These are phyloP conservation scores for Linum usitatissimum DNA, from an alignment of 345 rosid species.

Conservation along the genomic window DNA sequence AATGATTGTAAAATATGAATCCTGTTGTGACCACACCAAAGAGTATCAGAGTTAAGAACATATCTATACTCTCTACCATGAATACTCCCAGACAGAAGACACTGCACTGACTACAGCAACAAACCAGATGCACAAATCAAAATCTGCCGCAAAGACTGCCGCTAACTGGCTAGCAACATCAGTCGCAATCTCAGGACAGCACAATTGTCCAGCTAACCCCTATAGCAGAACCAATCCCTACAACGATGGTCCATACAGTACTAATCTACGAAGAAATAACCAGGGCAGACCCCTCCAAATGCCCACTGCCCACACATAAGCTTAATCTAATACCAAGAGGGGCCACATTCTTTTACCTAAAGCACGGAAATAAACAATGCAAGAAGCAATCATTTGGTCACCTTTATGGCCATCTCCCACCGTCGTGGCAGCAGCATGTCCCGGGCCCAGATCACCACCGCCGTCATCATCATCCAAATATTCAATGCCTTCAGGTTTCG, in stretches of 20 bases:
- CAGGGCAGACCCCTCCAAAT: background rate
- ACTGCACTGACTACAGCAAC: background rate
- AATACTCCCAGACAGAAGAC: background rate
- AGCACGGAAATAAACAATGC: constrained; percentile 3
- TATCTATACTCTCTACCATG: no score
- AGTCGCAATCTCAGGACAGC: no score
- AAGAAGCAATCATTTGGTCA: constrained; percentile 7
- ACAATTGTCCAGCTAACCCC: background rate
- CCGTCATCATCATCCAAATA: constrained; percentile 14
- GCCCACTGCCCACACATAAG: background rate
- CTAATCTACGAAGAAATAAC: background rate
- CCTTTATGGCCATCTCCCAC: constrained; percentile 22
- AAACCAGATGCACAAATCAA: no score
- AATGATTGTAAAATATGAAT: constrained; percentile 24
- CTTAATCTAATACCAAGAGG: background rate
- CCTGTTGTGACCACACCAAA: constrained; percentile 27
- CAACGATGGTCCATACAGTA: background rate
- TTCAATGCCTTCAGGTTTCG: constrained; percentile 22
- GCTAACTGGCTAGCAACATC: background rate
- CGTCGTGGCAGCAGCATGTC: constrained; percentile 4
- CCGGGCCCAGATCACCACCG: constrained; percentile 13
- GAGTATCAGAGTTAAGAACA: background rate
- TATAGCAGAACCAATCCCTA: background rate
- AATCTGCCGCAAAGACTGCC: background rate
- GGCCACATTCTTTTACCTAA: background rate